Percentiles rank a stretch among this genome's conserved stretches.
phyloP scores from a whole-genome alignment of 2,329 filamentous ascomycete genomes.

The Colletotrichum lupini region DNA sequence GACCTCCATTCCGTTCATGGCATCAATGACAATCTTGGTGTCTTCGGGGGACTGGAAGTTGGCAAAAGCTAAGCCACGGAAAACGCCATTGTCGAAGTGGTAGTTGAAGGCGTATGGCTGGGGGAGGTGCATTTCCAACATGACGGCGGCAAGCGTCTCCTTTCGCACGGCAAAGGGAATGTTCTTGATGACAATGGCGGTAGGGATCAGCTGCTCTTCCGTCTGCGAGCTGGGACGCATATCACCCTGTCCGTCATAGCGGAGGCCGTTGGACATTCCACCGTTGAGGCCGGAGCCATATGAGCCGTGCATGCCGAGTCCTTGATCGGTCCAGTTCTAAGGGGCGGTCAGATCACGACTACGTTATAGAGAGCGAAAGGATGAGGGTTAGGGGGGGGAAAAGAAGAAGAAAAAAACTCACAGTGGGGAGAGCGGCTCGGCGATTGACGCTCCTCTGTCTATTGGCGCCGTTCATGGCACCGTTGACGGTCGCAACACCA shows the following conservation, averaged over 20 bases:
- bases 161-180: conserved; percentile 99
- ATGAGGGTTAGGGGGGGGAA: too few species aligned
- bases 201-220: conserved; percentile 93
- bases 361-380: background rate
- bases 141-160: conserved; percentile 90
- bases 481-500: conserved; percentile 71
- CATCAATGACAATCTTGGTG: conserved; percentile 90
- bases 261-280: conserved; percentile 53
- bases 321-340: conserved; percentile 64
- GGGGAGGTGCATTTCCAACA: conserved; percentile 93
- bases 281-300: conserved; percentile 44
- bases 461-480: conserved; percentile 73
- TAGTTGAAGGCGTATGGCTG: conserved; percentile 99
- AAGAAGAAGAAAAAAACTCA: conserved; percentile 59
- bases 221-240: conserved; percentile 52
- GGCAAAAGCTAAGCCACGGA: conserved; percentile 94
- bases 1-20: conserved; percentile 95
- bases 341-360: background rate
- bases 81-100: conserved; percentile 98
- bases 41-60: conserved; percentile 98
- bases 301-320: conserved; percentile 55
- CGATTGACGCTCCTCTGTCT: conserved; percentile 66
- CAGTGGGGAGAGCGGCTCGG: conserved; percentile 76
- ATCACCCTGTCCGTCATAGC: conserved; percentile 47
- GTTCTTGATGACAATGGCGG: conserved; percentile 99